A percentile compares a stretch with the other conserved stretches of the same genome.
phyloP scores from a whole-genome alignment of 2,329 filamentous ascomycete species.

The Nectriaceae sp. region DNA sequence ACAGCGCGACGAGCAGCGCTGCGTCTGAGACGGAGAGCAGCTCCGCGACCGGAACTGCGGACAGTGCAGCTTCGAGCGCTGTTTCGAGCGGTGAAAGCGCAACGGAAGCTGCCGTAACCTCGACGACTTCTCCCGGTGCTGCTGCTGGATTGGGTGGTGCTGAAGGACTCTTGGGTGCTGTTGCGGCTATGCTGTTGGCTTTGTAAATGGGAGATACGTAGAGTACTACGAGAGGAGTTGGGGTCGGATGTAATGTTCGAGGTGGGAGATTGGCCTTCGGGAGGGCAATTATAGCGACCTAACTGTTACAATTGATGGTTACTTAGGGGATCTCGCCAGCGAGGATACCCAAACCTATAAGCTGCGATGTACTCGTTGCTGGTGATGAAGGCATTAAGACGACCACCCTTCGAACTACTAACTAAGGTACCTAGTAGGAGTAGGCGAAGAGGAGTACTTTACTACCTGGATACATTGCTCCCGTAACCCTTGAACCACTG shows the following conservation, averaged over 20 bases:
- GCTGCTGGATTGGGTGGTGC: constrained; percentile 3
- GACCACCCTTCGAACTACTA: too few relatives aligned
- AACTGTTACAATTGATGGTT: too few relatives aligned
- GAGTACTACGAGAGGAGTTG: background rate
- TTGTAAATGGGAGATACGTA: constrained; percentile 20
- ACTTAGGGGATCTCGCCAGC: too few relatives aligned
- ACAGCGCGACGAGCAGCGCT: constrained; percentile 3
- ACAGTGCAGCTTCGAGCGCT: constrained; percentile 1
- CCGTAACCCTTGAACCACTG: too few relatives aligned
- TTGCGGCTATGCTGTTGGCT: constrained; percentile 30
- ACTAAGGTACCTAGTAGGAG: too few relatives aligned
- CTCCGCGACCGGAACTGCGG: constrained; percentile 1
- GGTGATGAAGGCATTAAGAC: too few relatives aligned
- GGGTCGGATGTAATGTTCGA: background rate
- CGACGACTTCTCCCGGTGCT: constrained; percentile 8
- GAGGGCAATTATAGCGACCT: too few relatives aligned
- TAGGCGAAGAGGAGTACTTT: too few relatives aligned
- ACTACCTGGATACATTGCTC: too few relatives aligned
- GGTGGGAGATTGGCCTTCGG: too few relatives aligned
- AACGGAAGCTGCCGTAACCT: constrained; percentile 2
- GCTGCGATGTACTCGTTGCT: too few relatives aligned
- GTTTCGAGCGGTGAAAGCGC: background rate
- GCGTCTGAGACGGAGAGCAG: constrained; percentile 7
- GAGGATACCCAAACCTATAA: too few relatives aligned
- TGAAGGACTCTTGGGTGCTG: constrained; percentile 28